Conservation (phyloP, 352 stramenopile genomes). For the Pythium grandisporangium region DNA sequence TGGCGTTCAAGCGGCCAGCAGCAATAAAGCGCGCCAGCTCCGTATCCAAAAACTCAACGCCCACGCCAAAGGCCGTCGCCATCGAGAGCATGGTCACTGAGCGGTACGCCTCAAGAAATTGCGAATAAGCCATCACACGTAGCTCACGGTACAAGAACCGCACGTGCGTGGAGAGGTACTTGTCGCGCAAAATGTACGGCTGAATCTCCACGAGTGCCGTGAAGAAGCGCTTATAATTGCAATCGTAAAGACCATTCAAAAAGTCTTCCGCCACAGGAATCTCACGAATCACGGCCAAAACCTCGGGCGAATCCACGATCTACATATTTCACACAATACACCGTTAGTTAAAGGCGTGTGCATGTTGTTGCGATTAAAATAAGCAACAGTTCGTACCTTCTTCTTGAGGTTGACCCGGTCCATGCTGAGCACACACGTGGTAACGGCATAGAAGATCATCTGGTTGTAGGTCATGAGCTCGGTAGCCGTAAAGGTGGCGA, state of each 20-base stretch:
- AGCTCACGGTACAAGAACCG: conserved; percentile 95
- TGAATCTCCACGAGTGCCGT: conserved; percentile 85
- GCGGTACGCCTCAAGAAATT: conserved; percentile 98
- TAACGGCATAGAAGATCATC: conserved; percentile 97
- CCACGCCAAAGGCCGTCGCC: conserved; percentile 95
- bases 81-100: conserved; percentile 96
- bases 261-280: conserved; percentile 80
- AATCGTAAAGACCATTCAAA: conserved; percentile 95
- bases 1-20: conserved; percentile 93
- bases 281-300: conserved; percentile 85
- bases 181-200: conserved; percentile 84
- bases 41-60: conserved; percentile 91
- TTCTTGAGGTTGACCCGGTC: conserved; percentile 94
- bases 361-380: too few species aligned
- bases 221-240: conserved; percentile 98
- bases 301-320: conserved; percentile 96
- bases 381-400: too few species aligned
- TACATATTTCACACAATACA: conserved; percentile 1
- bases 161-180: conserved; percentile 90
- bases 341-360: conserved; percentile 1
- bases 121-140: conserved; percentile 94
- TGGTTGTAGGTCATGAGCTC: conserved; percentile 97
- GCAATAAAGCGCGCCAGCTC: conserved; percentile 98
- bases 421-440: conserved; percentile 93
- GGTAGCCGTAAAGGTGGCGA: conserved; percentile 97